Evolutionary conservation across 2,329 filamentous ascomycete species (phyloP), one percentile per base, ranked within the genome.

Genomic region (Epichloe elymi): DNA sequence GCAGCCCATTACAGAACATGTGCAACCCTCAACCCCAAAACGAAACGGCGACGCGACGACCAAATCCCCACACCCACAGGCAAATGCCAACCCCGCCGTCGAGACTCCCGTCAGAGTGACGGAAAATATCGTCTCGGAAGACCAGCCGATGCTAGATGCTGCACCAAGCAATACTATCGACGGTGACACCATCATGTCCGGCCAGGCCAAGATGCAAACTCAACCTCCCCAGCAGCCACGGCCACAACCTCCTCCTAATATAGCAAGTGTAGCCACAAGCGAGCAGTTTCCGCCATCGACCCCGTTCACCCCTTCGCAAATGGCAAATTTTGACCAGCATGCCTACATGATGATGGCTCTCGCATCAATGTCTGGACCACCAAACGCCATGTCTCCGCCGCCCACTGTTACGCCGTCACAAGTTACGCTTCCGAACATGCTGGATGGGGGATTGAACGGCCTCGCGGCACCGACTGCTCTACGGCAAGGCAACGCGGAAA

Each of bases 341-440:
- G 65, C 68, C 44, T 70, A 68, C 60, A 68, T 70, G 65, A 71
- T 73, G 66, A 71, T 73, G 69, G 66, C 68, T 20, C 59, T 73
- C 46, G 69, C 68, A 40, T 63, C 63, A 52, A 68, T 69, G 61
- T 68, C 67, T 3, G 63, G 58, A 12, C 64, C 61, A 15, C 60
- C 63, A 26, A 63, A 60, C 51, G 63, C 63, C 56, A 68, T 70
- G 62, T 66, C 67, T 26, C 67, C 68, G 19, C 68, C 68, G 38
- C 67, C 69, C 5, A 74, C 70, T 40, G 70, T 74, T 52, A 72
- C 67, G 11, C 71, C 72, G 2, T 66, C 70, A 3, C 70, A 74
- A 54, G 70, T 74, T 53, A 72, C 71, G 23, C 60, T 73, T 7
- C 68, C 71, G 3, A 67, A 67, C 52, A 53, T 62, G 6, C 57